Conservation (phyloP, 805 yeast species). For the Candida silvicultrix region DNA sequence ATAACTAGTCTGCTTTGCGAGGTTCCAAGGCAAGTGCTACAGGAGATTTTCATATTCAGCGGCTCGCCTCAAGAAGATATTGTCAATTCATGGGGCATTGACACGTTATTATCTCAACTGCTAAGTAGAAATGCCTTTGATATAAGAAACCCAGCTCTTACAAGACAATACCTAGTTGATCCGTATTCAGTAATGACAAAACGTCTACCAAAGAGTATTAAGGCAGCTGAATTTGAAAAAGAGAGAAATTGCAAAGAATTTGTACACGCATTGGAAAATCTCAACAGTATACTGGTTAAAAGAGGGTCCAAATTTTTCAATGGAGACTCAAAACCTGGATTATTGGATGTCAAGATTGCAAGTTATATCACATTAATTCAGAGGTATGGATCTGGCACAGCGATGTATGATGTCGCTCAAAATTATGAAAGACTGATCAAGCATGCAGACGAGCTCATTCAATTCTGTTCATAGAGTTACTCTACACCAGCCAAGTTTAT, state of each 20-base stretch:
- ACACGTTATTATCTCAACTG: conserved; percentile 14
- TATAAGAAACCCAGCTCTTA: conserved; percentile 29
- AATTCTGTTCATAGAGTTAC: conserved; percentile 3
- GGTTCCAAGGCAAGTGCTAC: conserved; percentile 12
- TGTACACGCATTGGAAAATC: conserved; percentile 17
- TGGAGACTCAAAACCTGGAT: conserved; percentile 14
- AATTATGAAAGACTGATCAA: conserved; percentile 6
- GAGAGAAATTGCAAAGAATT: conserved; percentile 17
- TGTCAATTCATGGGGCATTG: conserved; percentile 8
- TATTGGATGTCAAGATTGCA: conserved; percentile 26
- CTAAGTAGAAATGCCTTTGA: conserved; percentile 28
- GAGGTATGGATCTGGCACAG: conserved; percentile 11
- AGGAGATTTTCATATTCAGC: conserved; percentile 16
- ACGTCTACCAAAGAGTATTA: conserved; percentile 4
- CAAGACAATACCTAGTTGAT: conserved; percentile 10
- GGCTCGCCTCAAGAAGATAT: neutral
- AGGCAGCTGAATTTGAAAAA: conserved; percentile 10
- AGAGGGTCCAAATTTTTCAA: conserved; percentile 11
- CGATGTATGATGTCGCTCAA: conserved; percentile 3
- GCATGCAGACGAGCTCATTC: conserved; percentile 13
- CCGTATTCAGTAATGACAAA: conserved; percentile 1
- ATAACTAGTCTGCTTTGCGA: conserved; percentile 25
- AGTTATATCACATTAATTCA: conserved; percentile 24
- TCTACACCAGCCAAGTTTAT: too few relatives aligned
- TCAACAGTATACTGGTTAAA: conserved; percentile 15